Conservation (phyloP, 2,329 filamentous ascomycete species). For the Xylaria sp. region DNA sequence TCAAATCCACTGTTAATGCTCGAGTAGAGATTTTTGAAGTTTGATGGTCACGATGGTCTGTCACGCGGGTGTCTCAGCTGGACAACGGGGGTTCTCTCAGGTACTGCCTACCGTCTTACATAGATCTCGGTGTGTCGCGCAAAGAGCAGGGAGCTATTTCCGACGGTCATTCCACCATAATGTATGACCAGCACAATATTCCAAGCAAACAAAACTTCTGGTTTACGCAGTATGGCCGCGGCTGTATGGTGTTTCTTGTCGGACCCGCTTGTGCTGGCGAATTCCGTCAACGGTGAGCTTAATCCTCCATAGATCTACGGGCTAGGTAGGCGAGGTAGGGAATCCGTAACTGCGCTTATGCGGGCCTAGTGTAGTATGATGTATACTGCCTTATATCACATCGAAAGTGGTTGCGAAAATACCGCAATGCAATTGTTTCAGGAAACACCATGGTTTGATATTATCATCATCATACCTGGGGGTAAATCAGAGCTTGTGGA, state of each 20-base stretch:
- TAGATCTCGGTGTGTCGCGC: not conserved
- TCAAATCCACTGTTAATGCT: not conserved
- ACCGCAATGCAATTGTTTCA: constrained; percentile 17
- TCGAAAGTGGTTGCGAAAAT: constrained; percentile 21
- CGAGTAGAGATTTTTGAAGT: not conserved
- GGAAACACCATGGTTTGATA: constrained; percentile 14
- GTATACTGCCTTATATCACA: constrained; percentile 2
- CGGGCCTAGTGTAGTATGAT: constrained; percentile 17
- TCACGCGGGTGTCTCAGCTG: constrained; percentile 5
- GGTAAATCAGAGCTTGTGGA: not conserved
- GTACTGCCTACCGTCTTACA: constrained; percentile 1
- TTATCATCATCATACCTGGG: not conserved
- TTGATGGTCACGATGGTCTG: constrained; percentile 1
- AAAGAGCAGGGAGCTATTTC: no score
- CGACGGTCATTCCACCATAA: no score
- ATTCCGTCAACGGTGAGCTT: not conserved
- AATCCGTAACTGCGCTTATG: constrained; percentile 25
- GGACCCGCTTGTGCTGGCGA: constrained; percentile 6
- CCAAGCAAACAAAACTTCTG: no score
- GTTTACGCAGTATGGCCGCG: no score
- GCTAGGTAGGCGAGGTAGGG: constrained; percentile 7
- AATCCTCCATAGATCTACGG: constrained; percentile 13
- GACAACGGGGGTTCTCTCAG: constrained; percentile 2
- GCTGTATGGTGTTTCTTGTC: constrained; percentile 2
- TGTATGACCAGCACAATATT: no score